phyloP scores from a whole-genome alignment of 73 alveolate genomes.

The Tetrahymena thermophila region DNA sequence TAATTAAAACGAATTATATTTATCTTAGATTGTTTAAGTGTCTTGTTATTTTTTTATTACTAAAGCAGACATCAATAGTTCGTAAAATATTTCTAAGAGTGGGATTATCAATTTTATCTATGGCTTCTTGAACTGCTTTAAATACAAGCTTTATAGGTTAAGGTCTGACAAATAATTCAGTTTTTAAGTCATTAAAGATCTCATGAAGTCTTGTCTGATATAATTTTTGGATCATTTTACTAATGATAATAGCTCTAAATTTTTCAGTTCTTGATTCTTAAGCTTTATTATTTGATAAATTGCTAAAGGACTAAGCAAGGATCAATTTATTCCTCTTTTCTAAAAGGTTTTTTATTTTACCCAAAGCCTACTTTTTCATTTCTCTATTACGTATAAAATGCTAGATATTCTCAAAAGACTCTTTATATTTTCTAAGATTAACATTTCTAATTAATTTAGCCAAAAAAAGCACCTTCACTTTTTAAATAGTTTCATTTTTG shows the following conservation, averaged over 20 bases:
- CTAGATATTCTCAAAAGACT: neutral
- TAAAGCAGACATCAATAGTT: neutral
- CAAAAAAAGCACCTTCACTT: neutral
- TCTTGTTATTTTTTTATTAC: neutral
- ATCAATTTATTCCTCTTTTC: neutral
- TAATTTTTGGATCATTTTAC: neutral
- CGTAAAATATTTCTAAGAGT: neutral
- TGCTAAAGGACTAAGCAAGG: neutral
- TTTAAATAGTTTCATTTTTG: neutral
- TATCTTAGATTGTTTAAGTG: neutral
- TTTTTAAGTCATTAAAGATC: neutral
- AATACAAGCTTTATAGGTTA: neutral
- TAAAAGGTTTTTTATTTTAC: neutral
- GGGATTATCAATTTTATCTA: neutral
- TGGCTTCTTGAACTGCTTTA: neutral
- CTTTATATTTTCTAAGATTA: neutral
- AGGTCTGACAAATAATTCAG: neutral
- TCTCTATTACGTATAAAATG: neutral
- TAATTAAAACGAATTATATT: neutral
- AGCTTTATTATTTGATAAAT: neutral
- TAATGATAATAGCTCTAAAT: neutral
- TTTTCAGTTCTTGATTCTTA: neutral
- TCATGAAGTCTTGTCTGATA: neutral
- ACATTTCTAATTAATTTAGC: neutral
- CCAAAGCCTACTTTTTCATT: neutral